phyloP scores from a whole-genome alignment of 2,329 filamentous ascomycete species.

The Fusarium sp. region DNA sequence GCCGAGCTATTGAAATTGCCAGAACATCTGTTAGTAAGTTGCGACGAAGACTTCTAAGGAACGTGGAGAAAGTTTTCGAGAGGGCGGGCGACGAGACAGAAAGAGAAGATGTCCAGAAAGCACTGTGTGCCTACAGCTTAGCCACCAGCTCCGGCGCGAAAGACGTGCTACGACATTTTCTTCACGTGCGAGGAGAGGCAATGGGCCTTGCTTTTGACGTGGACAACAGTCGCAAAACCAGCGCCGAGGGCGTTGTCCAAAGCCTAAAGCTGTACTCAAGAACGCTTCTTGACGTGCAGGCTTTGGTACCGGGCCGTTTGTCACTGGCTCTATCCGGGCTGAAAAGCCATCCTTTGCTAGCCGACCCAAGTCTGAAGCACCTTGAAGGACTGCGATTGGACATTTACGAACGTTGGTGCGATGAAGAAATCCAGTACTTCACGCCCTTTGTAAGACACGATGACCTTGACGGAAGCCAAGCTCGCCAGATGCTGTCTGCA shows the following conservation, averaged over 20 bases:
- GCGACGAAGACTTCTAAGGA: constrained; percentile 71
- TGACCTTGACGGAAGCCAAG: constrained; percentile 72
- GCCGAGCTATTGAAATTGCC: constrained; percentile 65
- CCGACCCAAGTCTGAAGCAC: constrained; percentile 73
- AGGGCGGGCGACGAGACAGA: constrained; percentile 66
- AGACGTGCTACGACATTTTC: constrained; percentile 83
- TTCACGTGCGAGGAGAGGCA: constrained; percentile 76
- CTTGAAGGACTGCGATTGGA: constrained; percentile 81
- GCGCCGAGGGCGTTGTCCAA: constrained; percentile 65
- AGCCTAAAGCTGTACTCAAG: constrained; percentile 79
- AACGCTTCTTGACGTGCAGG: constrained; percentile 82
- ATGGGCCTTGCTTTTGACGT: constrained; percentile 71
- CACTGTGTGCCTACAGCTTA: constrained; percentile 84
- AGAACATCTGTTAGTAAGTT: constrained; percentile 72
- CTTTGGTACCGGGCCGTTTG: constrained; percentile 78
- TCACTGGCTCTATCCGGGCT: constrained; percentile 75
- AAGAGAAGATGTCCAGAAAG: constrained; percentile 71
- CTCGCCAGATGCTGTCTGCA: constrained; percentile 67
- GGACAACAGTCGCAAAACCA: constrained; percentile 56
- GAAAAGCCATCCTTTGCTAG: constrained; percentile 77
- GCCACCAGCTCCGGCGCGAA: constrained; percentile 82
- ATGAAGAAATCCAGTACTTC: constrained; percentile 84
- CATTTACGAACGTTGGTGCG: constrained; percentile 81
- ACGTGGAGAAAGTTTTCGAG: constrained; percentile 76
- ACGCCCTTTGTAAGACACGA: constrained; percentile 89